phyloP scores from a whole-genome alignment of 225 moss, liverwort and hornwort genomes.

The Thuidium tamariscinum region DNA sequence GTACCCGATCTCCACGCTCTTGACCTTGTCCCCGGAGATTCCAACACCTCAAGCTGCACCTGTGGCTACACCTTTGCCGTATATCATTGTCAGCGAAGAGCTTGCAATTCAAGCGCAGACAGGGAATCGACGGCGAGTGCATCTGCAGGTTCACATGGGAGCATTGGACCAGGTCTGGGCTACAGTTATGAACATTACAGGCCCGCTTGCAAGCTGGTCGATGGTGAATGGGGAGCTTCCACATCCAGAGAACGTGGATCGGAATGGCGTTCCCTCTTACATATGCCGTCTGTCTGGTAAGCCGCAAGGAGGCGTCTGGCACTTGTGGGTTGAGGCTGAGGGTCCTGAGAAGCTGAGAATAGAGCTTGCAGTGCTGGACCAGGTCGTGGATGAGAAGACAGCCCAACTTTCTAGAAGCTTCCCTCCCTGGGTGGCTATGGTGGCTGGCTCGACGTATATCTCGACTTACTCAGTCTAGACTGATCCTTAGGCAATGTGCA shows the following conservation, averaged over 20 bases:
- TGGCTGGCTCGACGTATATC: conserved; percentile 67
- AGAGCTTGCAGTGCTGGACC: conserved; percentile 84
- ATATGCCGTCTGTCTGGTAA: conserved; percentile 77
- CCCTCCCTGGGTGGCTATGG: conserved; percentile 81
- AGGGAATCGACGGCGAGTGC: conserved; percentile 30
- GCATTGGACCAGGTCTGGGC: conserved; percentile 76
- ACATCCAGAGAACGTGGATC: conserved; percentile 31
- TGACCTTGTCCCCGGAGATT: conserved; percentile 62
- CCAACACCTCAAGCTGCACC: conserved; percentile 22
- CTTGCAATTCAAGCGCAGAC: neutral
- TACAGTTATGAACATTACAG: conserved; percentile 85
- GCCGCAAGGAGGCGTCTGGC: conserved; percentile 48
- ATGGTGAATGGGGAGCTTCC: conserved; percentile 71
- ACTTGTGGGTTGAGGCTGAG: conserved; percentile 80
- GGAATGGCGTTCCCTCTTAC: conserved; percentile 57
- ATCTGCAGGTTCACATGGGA: conserved; percentile 74
- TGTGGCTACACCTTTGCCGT: conserved; percentile 34
- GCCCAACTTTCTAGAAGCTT: conserved; percentile 45
- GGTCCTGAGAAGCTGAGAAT: conserved; percentile 41
- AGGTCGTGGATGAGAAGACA: conserved; percentile 45
- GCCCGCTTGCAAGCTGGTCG: conserved; percentile 73
- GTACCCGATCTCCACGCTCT: conserved; percentile 73
- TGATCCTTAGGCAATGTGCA: neutral
- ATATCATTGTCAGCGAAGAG: conserved; percentile 28
- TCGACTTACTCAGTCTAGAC: conserved; percentile 57